These are phyloP conservation scores for Suillus hirtellus DNA, from an alignment of 768 basidiomycete species.

Conservation along the genomic window DNA sequence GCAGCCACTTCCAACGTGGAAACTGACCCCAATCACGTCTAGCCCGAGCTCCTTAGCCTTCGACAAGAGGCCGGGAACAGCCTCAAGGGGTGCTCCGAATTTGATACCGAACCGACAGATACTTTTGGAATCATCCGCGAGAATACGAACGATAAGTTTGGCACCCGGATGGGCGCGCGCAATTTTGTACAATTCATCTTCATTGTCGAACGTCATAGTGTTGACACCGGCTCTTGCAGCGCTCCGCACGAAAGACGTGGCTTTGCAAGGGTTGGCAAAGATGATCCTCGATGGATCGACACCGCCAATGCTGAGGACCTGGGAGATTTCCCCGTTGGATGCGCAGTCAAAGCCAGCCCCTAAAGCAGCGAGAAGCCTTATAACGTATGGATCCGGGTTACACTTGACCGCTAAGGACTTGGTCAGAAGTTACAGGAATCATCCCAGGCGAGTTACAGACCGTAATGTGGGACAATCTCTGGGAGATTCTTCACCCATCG, in stretches of 20 bases:
- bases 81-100: conserved; percentile 87
- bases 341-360: conserved; percentile 98
- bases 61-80: conserved; percentile 76
- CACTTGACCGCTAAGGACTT: conserved; percentile 82
- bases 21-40: conserved; percentile 91
- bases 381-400: conserved; percentile 95
- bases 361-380: conserved; percentile 85
- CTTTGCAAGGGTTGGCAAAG: conserved; percentile 99
- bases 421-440: conserved; percentile 29
- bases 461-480: conserved; percentile 92
- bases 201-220: conserved; percentile 98
- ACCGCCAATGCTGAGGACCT: conserved; percentile 72
- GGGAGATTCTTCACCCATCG: conserved; percentile 80
- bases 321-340: conserved; percentile 88
- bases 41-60: conserved; percentile 79
- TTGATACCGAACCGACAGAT: conserved; percentile 93
- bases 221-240: conserved; percentile 80
- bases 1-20: conserved; percentile 97
- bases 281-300: conserved; percentile 84
- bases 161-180: conserved; percentile 77
- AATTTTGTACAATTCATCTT: conserved; percentile 94
- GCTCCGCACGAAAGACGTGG: conserved; percentile 86
- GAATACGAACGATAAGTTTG: conserved; percentile 88
- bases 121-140: conserved; percentile 97
- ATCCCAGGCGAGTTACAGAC: conserved; percentile 44